Percentiles rank a stretch among this genome's conserved stretches.
phyloP scores from a whole-genome alignment of 306 rosid genomes.

The Macrotyloma uniflorum region DNA sequence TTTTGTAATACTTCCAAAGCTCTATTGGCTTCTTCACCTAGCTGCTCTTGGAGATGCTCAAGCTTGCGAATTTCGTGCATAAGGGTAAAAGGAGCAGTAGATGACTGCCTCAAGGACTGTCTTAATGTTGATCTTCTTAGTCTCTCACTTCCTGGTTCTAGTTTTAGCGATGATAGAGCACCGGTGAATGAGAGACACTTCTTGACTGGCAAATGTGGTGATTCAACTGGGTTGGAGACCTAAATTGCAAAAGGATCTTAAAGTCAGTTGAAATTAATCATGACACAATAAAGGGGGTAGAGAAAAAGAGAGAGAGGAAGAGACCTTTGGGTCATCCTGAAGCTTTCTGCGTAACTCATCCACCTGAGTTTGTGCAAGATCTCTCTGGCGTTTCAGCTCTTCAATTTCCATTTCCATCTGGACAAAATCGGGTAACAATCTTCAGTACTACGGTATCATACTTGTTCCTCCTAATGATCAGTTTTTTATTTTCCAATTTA shows the following conservation, averaged over 20 bases:
- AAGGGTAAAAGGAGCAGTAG: constrained; percentile 95
- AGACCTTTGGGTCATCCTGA: constrained; percentile 80
- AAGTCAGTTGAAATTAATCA: constrained; percentile 32
- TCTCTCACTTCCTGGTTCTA: constrained; percentile 57
- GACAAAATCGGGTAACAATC: constrained; percentile 27
- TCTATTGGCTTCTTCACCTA: constrained; percentile 97
- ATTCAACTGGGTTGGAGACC: constrained; percentile 63
- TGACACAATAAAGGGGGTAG: neutral
- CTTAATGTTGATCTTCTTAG: constrained; percentile 67
- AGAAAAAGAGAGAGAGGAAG: constrained; percentile 9
- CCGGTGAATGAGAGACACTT: constrained; percentile 89
- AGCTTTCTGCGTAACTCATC: constrained; percentile 81
- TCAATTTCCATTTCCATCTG: constrained; percentile 99
- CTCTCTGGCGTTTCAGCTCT: constrained; percentile 89
- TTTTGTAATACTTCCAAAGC: constrained; percentile 96
- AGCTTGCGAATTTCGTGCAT: constrained; percentile 99
- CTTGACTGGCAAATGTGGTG: constrained; percentile 68
- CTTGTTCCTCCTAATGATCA: neutral
- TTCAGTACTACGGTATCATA: constrained; percentile 26
- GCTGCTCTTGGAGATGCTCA: constrained; percentile 98
- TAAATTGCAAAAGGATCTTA: constrained; percentile 38
- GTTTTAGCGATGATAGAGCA: constrained; percentile 57
- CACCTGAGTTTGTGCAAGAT: constrained; percentile 82
- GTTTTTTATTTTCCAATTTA: constrained; percentile 29
- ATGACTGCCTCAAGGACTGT: constrained; percentile 93